Evolutionary conservation across 495 filamentous ascomycete species (phyloP).

Genomic region (Endocarpon pusillum): DNA sequence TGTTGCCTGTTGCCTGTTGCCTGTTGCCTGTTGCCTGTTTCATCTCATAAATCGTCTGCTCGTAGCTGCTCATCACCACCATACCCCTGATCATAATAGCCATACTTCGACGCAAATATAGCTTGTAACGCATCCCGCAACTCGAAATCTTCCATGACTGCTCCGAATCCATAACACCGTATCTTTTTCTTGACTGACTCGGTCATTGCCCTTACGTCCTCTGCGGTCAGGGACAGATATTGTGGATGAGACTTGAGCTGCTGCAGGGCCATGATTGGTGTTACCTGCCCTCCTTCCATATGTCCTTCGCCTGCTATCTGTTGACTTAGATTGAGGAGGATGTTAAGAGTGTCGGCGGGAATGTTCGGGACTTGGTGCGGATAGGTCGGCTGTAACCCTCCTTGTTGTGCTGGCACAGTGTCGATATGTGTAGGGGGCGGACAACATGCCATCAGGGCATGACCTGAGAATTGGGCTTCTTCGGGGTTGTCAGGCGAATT

Average conservation of each 20-base stretch:
- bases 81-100: slow-evolving; percentile 10
- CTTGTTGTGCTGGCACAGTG: slow-evolving; percentile 19
- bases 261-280: slow-evolving; percentile 91
- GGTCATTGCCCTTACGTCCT: slow-evolving; percentile 57
- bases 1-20: too few species aligned
- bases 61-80: too few species aligned
- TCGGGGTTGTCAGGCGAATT: slow-evolving; percentile 30
- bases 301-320: slow-evolving; percentile 69
- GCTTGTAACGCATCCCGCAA: slow-evolving; percentile 69
- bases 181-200: slow-evolving; percentile 63
- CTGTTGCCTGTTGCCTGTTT: too few species aligned
- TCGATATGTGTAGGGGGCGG: slow-evolving; percentile 42
- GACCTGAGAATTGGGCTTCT: slow-evolving; percentile 44
- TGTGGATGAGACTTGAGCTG: slow-evolving; percentile 56
- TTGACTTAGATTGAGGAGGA: slow-evolving; percentile 68
- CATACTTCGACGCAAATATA: slow-evolving; percentile 47
- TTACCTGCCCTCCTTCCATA: slow-evolving; percentile 63
- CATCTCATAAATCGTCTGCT: too few species aligned
- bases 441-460: slow-evolving; percentile 80
- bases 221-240: slow-evolving; percentile 40
- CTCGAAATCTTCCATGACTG: slow-evolving; percentile 65
- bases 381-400: slow-evolving; percentile 17
- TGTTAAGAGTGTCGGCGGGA: slow-evolving; percentile 53
- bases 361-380: slow-evolving; percentile 33
- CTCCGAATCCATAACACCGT: slow-evolving; percentile 79